Conservation (phyloP, 192 early-diverging fungal species). For the Backusella circina region DNA sequence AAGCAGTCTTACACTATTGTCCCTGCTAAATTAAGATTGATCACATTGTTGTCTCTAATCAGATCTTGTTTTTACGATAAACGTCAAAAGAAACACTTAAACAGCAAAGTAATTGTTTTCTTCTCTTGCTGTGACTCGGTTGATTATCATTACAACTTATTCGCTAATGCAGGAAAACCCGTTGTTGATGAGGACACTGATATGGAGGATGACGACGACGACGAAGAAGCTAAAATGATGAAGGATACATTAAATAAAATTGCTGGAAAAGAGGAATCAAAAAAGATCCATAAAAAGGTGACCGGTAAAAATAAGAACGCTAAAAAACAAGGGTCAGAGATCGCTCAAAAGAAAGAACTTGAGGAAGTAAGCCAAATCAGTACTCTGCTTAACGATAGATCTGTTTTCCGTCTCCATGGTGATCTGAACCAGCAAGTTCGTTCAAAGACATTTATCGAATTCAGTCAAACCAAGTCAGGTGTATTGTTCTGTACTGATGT, state of each 20-base stretch:
- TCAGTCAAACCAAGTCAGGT: slow-evolving; percentile 58
- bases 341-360: not conserved
- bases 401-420: slow-evolving; percentile 86
- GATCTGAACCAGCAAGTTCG: slow-evolving; percentile 80
- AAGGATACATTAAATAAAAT: slow-evolving; percentile 21
- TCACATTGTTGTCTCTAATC: slow-evolving; percentile 76
- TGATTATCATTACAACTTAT: slow-evolving; percentile 89
- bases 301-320: slow-evolving; percentile 2
- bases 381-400: slow-evolving; percentile 64
- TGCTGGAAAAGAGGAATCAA: slow-evolving; percentile 16
- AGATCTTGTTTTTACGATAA: slow-evolving; percentile 43
- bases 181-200: slow-evolving; percentile 36
- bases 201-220: slow-evolving; percentile 39
- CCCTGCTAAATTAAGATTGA: slow-evolving; percentile 91
- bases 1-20: slow-evolving; percentile 81
- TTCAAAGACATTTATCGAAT: slow-evolving; percentile 69
- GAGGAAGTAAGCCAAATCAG: slow-evolving; percentile 29
- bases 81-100: slow-evolving; percentile 13
- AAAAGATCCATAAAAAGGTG: not conserved
- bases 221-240: slow-evolving; percentile 37
- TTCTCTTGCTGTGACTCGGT: slow-evolving; percentile 90
- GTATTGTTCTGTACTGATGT: slow-evolving; percentile 96
- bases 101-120: slow-evolving; percentile 87
- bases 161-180: slow-evolving; percentile 58
- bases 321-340: not conserved